phyloP scores from a whole-genome alignment of 352 stramenopile species.

The Pythium phragmitis region DNA sequence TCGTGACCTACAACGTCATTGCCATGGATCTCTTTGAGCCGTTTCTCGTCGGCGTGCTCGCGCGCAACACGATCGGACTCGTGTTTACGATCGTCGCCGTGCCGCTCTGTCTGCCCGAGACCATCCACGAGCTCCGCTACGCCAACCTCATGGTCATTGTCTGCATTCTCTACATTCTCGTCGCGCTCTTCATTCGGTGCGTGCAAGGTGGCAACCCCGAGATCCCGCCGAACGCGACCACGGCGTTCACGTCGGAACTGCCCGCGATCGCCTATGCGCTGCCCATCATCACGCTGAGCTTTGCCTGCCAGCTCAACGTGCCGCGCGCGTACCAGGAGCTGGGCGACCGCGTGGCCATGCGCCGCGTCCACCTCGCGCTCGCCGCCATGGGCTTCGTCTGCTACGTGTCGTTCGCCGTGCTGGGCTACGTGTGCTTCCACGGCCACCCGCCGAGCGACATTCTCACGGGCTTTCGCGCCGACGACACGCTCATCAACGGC shows the following conservation, averaged over 20 bases:
- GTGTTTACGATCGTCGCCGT: constrained; percentile 69
- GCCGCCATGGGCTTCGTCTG: constrained; percentile 47
- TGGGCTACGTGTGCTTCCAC: constrained; percentile 81
- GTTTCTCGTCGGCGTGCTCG: constrained; percentile 57
- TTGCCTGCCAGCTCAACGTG: constrained; percentile 81
- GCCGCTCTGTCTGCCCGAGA: constrained; percentile 79
- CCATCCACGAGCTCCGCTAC: constrained; percentile 81
- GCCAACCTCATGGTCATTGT: constrained; percentile 74
- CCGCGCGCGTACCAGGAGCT: constrained; percentile 79
- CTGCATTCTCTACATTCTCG: constrained; percentile 81
- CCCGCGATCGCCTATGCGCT: constrained; percentile 68
- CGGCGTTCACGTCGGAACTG: constrained; percentile 60
- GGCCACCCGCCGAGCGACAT: constrained; percentile 84
- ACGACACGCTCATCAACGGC: constrained; percentile 79
- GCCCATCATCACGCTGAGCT: constrained; percentile 80
- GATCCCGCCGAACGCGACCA: constrained; percentile 38
- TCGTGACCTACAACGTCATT: constrained; percentile 86
- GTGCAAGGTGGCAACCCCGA: constrained; percentile 41
- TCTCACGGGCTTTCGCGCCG: constrained; percentile 63
- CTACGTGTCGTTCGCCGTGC: constrained; percentile 65
- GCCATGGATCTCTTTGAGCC: constrained; percentile 83
- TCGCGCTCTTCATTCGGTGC: constrained; percentile 55
- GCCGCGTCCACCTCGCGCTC: constrained; percentile 62
- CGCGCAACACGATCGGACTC: constrained; percentile 56
- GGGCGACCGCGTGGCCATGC: constrained; percentile 68